Evolutionary conservation across 192 early-diverging fungal species (phyloP), one percentile per base, ranked within the genome.

Genomic region (Oehlia diaphana): DNA sequence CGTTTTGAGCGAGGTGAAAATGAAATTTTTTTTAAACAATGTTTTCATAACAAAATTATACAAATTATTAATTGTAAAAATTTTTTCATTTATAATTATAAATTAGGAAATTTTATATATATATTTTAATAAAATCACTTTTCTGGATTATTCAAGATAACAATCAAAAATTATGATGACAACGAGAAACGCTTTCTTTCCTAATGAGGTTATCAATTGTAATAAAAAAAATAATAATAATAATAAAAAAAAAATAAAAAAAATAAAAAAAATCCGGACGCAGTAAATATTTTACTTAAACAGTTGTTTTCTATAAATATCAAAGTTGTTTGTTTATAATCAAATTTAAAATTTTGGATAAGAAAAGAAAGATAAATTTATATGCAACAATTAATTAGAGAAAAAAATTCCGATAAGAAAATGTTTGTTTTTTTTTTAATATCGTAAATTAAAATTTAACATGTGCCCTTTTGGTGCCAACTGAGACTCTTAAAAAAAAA

Each of bases 371-470:
- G 53, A 58, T 19, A 58, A 58, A 58, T 58, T 58, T 58, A 58
- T 58, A 58, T 58, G 53, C 53, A 58, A 58, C 53, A 19, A 58
- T 58, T 58, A 58, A 58, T 58, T 58, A 58, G 16, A 47, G 9
- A n/a, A 47, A 47, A 47, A 58, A 58, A 58, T 58, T 58, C 53
- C 53, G 53, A 58, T 58, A 58, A 58, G 19, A 58, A 58, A 58
- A 58, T 58, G 53, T 58, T 58, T 58, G 53, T n/a, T n/a, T 58
- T 58, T 58, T 53, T 58, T 58, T 58, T 58, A 58, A 58, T 58
- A 58, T 21, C 53, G 53, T 58, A 58, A 58, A 58, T 58, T 58
- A 58, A 58, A 53, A 58, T n/a, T 21, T 58, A 7, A 16, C 53
- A 58, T 58, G 53, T 58, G 53, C 16, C 50, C 53, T 19, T 58